These are phyloP conservation scores for Pisolithus sp. DNA, from an alignment of 768 basidiomycete genomes.

Conservation along the genomic window DNA sequence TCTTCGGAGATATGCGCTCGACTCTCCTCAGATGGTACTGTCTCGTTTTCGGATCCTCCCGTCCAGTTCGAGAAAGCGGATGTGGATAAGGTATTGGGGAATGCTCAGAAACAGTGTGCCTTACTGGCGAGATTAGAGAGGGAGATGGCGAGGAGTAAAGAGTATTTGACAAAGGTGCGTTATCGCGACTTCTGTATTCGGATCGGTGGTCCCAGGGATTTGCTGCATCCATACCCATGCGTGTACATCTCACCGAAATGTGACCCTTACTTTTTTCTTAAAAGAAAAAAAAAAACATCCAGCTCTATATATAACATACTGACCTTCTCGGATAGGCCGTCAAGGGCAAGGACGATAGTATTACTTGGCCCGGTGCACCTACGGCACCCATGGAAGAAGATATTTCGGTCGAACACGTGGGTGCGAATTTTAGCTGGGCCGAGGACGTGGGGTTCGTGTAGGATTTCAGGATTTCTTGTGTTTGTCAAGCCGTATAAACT, in stretches of 20 bases:
- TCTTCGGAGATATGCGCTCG: constrained; percentile 61
- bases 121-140: constrained; percentile 18
- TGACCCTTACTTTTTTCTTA: not conserved
- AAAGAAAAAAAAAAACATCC: not conserved
- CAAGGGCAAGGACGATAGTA: constrained; percentile 23
- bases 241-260: not conserved
- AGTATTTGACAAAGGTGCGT: constrained; percentile 66
- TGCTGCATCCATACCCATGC: not conserved
- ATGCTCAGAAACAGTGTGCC: constrained; percentile 43
- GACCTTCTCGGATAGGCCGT: constrained; percentile 15
- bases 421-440: constrained; percentile 17
- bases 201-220: not conserved
- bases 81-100: constrained; percentile 51
- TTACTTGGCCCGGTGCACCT: constrained; percentile 12
- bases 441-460: constrained; percentile 20
- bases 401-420: constrained; percentile 14
- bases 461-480: not conserved
- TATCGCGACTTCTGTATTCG: not conserved
- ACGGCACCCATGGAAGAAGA: constrained; percentile 24
- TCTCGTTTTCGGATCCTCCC: constrained; percentile 65
- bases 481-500: not conserved
- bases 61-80: constrained; percentile 53
- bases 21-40: constrained; percentile 62
- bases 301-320: not conserved
- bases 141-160: constrained; percentile 53